A percentile compares a stretch with the other conserved stretches of the same genome.
These are phyloP conservation scores for Monosporozyma servazzii DNA, from an alignment of 805 yeast species.

Conservation along the genomic window DNA sequence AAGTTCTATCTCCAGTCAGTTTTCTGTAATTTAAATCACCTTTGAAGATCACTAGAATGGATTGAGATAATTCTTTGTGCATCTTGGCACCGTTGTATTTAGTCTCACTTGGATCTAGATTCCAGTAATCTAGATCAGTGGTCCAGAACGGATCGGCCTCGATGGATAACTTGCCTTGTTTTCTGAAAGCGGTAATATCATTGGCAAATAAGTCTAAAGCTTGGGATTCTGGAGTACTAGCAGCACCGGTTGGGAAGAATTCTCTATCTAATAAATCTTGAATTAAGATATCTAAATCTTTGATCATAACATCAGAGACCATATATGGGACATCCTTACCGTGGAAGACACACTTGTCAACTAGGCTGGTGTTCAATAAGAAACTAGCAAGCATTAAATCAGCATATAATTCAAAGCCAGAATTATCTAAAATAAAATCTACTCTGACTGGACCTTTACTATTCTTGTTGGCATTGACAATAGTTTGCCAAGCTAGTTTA, in stretches of 20 bases:
- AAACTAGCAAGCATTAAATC: constrained; percentile 61
- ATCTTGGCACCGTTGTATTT: constrained; percentile 47
- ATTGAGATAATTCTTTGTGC: constrained; percentile 50
- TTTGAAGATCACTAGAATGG: constrained; percentile 72
- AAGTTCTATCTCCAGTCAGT: constrained; percentile 78
- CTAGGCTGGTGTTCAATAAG: constrained; percentile 61
- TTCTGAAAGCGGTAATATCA: constrained; percentile 36
- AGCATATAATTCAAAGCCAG: constrained; percentile 93
- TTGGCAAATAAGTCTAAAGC: constrained; percentile 43
- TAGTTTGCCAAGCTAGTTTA: constrained; percentile 51
- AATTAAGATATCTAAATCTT: constrained; percentile 58
- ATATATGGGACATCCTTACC: constrained; percentile 93
- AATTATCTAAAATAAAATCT: constrained; percentile 82
- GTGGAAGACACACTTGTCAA: constrained; percentile 60
- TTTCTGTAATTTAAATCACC: constrained; percentile 96
- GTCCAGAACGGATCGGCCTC: constrained; percentile 83
- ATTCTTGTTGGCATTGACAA: constrained; percentile 16
- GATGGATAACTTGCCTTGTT: constrained; percentile 40
- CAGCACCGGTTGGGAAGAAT: constrained; percentile 36
- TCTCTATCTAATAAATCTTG: constrained; percentile 43
- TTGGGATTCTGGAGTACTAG: constrained; percentile 20
- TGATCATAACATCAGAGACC: constrained; percentile 89
- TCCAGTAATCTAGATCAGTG: constrained; percentile 64
- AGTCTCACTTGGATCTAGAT: constrained; percentile 42
- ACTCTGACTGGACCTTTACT: constrained; percentile 38